These are phyloP conservation scores for Ceratobasidium sp. DNA, from an alignment of 1,284 basidiomycete species.

Conservation along the genomic window DNA sequence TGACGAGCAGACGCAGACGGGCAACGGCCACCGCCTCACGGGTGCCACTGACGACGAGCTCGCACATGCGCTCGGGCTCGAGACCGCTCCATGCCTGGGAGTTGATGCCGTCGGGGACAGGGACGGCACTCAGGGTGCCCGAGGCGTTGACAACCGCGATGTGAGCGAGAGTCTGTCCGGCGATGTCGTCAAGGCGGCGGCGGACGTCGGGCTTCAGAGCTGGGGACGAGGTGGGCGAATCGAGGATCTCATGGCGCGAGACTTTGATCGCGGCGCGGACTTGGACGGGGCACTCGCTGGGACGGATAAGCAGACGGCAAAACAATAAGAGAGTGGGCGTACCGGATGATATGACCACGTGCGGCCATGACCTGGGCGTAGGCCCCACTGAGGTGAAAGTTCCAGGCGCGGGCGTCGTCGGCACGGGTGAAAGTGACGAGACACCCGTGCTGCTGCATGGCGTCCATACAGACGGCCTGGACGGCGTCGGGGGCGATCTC, in stretches of 20 bases:
- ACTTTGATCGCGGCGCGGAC: constrained; percentile 90
- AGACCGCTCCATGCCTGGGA: constrained; percentile 82
- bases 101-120: constrained; percentile 79
- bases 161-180: constrained; percentile 86
- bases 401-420: constrained; percentile 81
- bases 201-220: constrained; percentile 89
- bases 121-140: constrained; percentile 69
- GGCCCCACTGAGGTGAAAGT: constrained; percentile 91
- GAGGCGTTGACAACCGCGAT: constrained; percentile 91
- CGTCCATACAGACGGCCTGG: constrained; percentile 84
- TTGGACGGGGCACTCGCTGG: constrained; percentile 58
- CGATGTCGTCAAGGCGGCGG: constrained; percentile 91
- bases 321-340: constrained; percentile 77
- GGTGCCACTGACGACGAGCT: constrained; percentile 88
- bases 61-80: constrained; percentile 93
- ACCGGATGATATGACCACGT: constrained; percentile 86
- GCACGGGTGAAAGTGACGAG: constrained; percentile 83
- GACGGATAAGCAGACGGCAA: constrained; percentile 15
- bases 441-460: constrained; percentile 84
- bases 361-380: constrained; percentile 95
- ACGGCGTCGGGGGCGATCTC: constrained; percentile 71
- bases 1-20: constrained; percentile 89
- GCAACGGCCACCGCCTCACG: constrained; percentile 93
- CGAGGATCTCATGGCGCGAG: constrained; percentile 91
- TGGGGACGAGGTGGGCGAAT: constrained; percentile 74